phyloP scores from a whole-genome alignment of 2,329 filamentous ascomycete genomes.

The Hyphodiscus sp. region DNA sequence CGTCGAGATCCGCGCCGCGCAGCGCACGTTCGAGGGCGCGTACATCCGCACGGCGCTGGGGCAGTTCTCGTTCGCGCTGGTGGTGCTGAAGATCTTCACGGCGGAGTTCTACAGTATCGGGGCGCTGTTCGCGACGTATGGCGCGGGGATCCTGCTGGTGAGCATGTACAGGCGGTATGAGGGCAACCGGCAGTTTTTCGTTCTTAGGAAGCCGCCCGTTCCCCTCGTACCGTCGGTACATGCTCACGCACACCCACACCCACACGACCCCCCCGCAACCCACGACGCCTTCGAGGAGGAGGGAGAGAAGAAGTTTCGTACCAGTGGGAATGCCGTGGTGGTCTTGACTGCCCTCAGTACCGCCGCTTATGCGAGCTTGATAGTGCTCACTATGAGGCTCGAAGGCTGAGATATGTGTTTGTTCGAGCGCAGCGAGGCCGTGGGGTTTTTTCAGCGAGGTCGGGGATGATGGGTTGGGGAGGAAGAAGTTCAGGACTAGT shows the following conservation, averaged over 20 bases:
- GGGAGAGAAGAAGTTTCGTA: too few relatives aligned
- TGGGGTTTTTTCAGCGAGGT: conserved; percentile 49
- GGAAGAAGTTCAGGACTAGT: conserved; percentile 55
- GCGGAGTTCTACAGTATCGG: conserved; percentile 94
- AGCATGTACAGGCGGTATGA: conserved; percentile 82
- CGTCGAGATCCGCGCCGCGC: conserved; percentile 88
- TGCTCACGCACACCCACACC: too few relatives aligned
- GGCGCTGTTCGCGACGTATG: conserved; percentile 91
- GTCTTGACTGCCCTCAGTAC: too few relatives aligned
- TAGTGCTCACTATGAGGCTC: too few relatives aligned
- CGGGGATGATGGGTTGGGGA: conserved; percentile 34
- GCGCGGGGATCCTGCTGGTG: conserved; percentile 74
- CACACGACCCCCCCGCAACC: too few relatives aligned
- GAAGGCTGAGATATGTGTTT: too few relatives aligned
- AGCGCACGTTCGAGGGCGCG: conserved; percentile 94
- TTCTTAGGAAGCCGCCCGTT: too few relatives aligned
- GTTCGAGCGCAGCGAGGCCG: too few relatives aligned
- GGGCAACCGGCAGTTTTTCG: conserved; percentile 77
- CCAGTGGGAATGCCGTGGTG: too few relatives aligned
- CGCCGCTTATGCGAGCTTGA: too few relatives aligned
- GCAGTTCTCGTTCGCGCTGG: conserved; percentile 90
- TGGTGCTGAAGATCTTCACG: conserved; percentile 95
- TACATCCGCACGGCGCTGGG: conserved; percentile 92
- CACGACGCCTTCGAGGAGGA: too few relatives aligned
- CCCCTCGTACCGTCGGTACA: too few relatives aligned